Conservation (phyloP, 495 filamentous ascomycete species). For the Hyaloscypha hepaticicola region DNA sequence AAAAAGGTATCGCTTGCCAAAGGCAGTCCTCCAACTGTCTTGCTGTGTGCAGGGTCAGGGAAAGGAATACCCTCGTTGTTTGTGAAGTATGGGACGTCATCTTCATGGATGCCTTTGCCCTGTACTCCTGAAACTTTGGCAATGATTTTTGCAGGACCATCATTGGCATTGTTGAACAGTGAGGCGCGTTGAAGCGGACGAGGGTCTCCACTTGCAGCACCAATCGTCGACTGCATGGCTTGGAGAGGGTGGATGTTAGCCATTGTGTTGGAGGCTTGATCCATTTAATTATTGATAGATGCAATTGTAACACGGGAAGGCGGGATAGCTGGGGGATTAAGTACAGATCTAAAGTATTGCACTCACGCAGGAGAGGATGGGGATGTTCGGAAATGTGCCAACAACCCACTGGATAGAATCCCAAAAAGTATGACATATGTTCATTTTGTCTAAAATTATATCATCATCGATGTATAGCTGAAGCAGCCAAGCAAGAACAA, state of each 20-base stretch:
- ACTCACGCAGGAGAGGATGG: no score
- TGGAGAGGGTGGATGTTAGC: conserved; percentile 40
- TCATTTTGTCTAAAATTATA: no score
- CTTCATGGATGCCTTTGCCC: conserved; percentile 45
- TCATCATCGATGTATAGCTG: no score
- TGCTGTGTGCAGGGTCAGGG: conserved; percentile 57
- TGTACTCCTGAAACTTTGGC: conserved; percentile 52
- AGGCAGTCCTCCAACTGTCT: conserved; percentile 57
- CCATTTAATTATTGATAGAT: no score
- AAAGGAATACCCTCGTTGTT: conserved; percentile 59
- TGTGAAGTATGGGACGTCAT: conserved; percentile 56
- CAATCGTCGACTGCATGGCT: conserved; percentile 35
- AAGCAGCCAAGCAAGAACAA: no score
- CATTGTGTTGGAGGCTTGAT: no score
- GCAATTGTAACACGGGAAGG: no score
- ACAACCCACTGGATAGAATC: no score
- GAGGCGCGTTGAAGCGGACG: conserved; percentile 33
- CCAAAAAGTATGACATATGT: no score
- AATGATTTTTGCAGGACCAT: conserved; percentile 55
- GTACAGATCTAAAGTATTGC: no score
- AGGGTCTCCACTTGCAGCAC: conserved; percentile 34
- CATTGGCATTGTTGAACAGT: conserved; percentile 48
- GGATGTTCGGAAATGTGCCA: no score
- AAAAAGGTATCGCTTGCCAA: conserved; percentile 56
- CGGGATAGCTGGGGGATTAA: no score